A percentile compares a stretch with the other conserved stretches of the same genome.
phyloP scores from a whole-genome alignment of 192 early-diverging fungal species.

The Chytriomyces hyalinus region DNA sequence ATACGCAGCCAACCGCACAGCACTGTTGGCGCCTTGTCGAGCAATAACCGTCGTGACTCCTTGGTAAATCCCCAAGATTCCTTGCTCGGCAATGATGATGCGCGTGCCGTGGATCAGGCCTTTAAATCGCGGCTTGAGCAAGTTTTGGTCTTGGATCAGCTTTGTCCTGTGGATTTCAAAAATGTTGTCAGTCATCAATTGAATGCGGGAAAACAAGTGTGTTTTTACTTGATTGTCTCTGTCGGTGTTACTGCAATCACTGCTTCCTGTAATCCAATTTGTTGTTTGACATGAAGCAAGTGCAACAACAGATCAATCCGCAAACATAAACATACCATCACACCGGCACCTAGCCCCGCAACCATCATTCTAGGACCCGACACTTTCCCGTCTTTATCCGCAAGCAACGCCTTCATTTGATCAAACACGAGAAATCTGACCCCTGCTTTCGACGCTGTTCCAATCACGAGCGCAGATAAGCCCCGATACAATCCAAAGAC shows the following conservation, averaged over 20 bases:
- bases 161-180: constrained; percentile 69
- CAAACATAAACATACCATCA: not conserved
- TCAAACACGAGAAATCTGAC: constrained; percentile 94
- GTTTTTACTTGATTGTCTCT: constrained; percentile 87
- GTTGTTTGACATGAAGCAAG: constrained; percentile 63
- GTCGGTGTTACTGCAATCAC: constrained; percentile 83
- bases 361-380: constrained; percentile 67
- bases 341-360: constrained; percentile 29
- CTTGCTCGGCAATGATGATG: constrained; percentile 71
- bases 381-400: constrained; percentile 71
- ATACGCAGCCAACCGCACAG: constrained; percentile 89
- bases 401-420: constrained; percentile 73
- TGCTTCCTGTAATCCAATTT: constrained; percentile 62
- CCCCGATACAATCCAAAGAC: constrained; percentile 82
- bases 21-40: constrained; percentile 94
- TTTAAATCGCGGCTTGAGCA: constrained; percentile 70
- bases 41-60: constrained; percentile 91
- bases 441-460: constrained; percentile 90
- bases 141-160: constrained; percentile 89
- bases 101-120: constrained; percentile 80
- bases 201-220: not conserved
- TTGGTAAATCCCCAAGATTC: constrained; percentile 83
- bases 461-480: constrained; percentile 87
- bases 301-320: constrained; percentile 90
- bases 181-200: not conserved